A percentile compares a stretch with the other conserved stretches of the same genome.
These are phyloP conservation scores for Globisporangium echinulatum DNA, from an alignment of 352 stramenopile species.

Conservation along the genomic window DNA sequence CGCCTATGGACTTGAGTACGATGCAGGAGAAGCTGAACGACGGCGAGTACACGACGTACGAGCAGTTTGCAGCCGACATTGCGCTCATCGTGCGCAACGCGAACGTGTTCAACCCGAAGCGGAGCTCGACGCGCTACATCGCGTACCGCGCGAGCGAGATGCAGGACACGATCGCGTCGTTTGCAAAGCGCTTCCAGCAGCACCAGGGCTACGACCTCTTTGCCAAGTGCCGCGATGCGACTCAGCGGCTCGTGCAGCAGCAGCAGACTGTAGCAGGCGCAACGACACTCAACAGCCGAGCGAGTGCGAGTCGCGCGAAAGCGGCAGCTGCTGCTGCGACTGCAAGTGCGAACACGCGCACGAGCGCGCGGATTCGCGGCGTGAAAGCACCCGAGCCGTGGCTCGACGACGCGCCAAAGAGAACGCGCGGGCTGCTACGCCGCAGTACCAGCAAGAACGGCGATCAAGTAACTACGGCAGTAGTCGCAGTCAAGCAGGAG, in stretches of 20 bases:
- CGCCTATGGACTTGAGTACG: slow-evolving; percentile 83
- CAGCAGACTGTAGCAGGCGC: slow-evolving; percentile 12
- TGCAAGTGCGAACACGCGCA: background rate
- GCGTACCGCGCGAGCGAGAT: slow-evolving; percentile 78
- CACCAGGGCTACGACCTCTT: slow-evolving; percentile 88
- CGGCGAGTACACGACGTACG: slow-evolving; percentile 84
- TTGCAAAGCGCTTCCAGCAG: slow-evolving; percentile 81
- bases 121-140: slow-evolving; percentile 64
- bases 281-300: background rate
- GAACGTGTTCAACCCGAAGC: slow-evolving; percentile 86
- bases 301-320: background rate
- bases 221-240: slow-evolving; percentile 75
- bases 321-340: background rate
- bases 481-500: background rate
- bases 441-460: slow-evolving; percentile 8
- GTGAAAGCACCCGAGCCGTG: slow-evolving; percentile 35
- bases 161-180: slow-evolving; percentile 87
- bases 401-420: slow-evolving; percentile 15
- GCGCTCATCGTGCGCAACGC: slow-evolving; percentile 86
- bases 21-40: slow-evolving; percentile 90
- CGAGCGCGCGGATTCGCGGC: slow-evolving; percentile 21
- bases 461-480: background rate
- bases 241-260: slow-evolving; percentile 29
- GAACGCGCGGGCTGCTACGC: slow-evolving; percentile 1
- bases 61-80: slow-evolving; percentile 86